These are phyloP conservation scores for Lecanoromycetidae sp. DNA, from an alignment of 2,329 filamentous ascomycete species.

Conservation along the genomic window DNA sequence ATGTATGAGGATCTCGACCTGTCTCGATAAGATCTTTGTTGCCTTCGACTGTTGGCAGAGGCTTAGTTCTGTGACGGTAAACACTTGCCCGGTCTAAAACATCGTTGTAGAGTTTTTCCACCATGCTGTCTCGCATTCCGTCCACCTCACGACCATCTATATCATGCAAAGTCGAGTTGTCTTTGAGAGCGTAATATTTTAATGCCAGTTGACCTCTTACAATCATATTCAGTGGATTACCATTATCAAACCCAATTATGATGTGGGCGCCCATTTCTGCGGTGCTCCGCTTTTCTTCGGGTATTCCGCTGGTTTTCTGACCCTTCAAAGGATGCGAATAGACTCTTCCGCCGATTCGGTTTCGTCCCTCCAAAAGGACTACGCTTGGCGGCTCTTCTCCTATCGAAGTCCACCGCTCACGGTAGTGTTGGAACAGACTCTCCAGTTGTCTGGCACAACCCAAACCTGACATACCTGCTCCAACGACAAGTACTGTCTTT, in stretches of 20 bases:
- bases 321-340: constrained; percentile 66
- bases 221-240: constrained; percentile 84
- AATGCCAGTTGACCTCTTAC: constrained; percentile 82
- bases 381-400: constrained; percentile 62
- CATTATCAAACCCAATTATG: constrained; percentile 89
- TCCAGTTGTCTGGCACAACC: constrained; percentile 87
- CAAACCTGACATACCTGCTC: constrained; percentile 86
- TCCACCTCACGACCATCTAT: constrained; percentile 53
- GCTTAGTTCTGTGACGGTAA: constrained; percentile 68
- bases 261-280: constrained; percentile 98
- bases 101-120: constrained; percentile 90
- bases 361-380: constrained; percentile 73
- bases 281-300: constrained; percentile 52
- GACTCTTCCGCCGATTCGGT: constrained; percentile 78
- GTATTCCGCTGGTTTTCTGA: constrained; percentile 40
- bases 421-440: constrained; percentile 70
- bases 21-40: constrained; percentile 71
- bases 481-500: constrained; percentile 73
- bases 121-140: constrained; percentile 62
- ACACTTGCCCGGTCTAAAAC: constrained; percentile 82
- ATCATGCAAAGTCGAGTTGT: constrained; percentile 82
- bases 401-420: constrained; percentile 50
- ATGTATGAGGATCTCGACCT: constrained; percentile 62
- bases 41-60: constrained; percentile 63
- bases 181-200: constrained; percentile 68